A percentile compares a stretch with the other conserved stretches of the same genome.
Evolutionary conservation across 169 alveolate genomes (phyloP).

Genomic region (Plasmodium chabaudi): DNA sequence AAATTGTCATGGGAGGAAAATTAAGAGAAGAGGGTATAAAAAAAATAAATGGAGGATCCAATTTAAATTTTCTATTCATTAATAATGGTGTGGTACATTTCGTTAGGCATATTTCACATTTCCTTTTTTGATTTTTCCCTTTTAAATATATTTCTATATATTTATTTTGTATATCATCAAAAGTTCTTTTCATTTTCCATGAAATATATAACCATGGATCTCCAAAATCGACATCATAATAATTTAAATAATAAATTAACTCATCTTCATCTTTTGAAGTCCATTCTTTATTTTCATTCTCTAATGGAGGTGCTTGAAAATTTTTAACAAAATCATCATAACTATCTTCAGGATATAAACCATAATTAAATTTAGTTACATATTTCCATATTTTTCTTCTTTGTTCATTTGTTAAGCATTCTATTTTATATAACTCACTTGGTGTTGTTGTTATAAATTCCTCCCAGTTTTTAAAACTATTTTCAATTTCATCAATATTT

Average conservation of each 20-base stretch:
- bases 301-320: conserved; percentile 89
- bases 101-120: conserved; percentile 87
- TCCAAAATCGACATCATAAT: conserved; percentile 89
- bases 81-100: conserved; percentile 85
- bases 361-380: conserved; percentile 88
- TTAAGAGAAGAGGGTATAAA: conserved; percentile 86
- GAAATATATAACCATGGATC: conserved; percentile 92
- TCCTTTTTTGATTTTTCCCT: conserved; percentile 83
- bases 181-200: conserved; percentile 91
- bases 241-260: conserved; percentile 83
- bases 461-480: conserved; percentile 85
- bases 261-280: conserved; percentile 84
- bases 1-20: conserved; percentile 77
- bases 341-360: conserved; percentile 88
- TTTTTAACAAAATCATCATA: conserved; percentile 84
- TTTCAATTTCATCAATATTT: conserved; percentile 87
- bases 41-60: conserved; percentile 88
- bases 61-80: conserved; percentile 88
- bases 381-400: conserved; percentile 84
- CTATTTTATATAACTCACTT: conserved; percentile 84
- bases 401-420: conserved; percentile 86
- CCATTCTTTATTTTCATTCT: conserved; percentile 89
- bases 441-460: conserved; percentile 83
- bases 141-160: conserved; percentile 80
- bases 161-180: conserved; percentile 87